Conservation (phyloP, 2,329 filamentous ascomycete species). For the Colletotrichum costaricense region DNA sequence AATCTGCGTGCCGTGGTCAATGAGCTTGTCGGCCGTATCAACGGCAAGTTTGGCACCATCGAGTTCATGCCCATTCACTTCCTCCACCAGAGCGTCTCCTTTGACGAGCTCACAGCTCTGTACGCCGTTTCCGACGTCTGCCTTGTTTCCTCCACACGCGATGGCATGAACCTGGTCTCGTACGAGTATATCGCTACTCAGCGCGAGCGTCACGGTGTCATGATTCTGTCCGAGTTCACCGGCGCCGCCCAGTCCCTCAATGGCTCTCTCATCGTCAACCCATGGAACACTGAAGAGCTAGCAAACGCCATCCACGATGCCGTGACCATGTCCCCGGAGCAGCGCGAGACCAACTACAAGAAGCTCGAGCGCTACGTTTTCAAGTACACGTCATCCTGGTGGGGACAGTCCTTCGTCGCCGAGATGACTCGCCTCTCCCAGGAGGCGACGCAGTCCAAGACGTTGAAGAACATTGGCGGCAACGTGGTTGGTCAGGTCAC, state of each 20-base stretch:
- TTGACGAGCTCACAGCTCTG: conserved; percentile 93
- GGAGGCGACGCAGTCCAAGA: conserved; percentile 52
- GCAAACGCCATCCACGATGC: conserved; percentile 94
- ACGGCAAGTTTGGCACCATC: conserved; percentile 95
- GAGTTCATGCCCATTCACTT: conserved; percentile 99
- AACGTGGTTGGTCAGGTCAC: conserved; percentile 46
- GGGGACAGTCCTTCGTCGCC: conserved; percentile 91
- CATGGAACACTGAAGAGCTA: conserved; percentile 97
- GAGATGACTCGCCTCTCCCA: conserved; percentile 74
- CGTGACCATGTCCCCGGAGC: conserved; percentile 95
- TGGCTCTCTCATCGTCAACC: conserved; percentile 93
- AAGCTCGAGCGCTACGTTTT: conserved; percentile 96
- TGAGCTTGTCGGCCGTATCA: conserved; percentile 95
- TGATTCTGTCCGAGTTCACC: conserved; percentile 97
- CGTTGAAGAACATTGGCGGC: conserved; percentile 53
- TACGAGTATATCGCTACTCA: conserved; percentile 99
- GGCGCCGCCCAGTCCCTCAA: conserved; percentile 95
- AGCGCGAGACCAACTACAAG: conserved; percentile 86
- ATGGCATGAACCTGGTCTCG: conserved; percentile 98
- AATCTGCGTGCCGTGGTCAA: conserved; percentile 96
- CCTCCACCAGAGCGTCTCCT: conserved; percentile 94
- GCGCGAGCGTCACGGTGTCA: conserved; percentile 87
- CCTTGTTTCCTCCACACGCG: conserved; percentile 92
- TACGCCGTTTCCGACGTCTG: conserved; percentile 94
- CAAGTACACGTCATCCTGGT: conserved; percentile 98